A percentile compares a stretch with the other conserved stretches of the same genome.
phyloP scores from a whole-genome alignment of 257 asterid genomes.

The Nicotiana benthamiana region DNA sequence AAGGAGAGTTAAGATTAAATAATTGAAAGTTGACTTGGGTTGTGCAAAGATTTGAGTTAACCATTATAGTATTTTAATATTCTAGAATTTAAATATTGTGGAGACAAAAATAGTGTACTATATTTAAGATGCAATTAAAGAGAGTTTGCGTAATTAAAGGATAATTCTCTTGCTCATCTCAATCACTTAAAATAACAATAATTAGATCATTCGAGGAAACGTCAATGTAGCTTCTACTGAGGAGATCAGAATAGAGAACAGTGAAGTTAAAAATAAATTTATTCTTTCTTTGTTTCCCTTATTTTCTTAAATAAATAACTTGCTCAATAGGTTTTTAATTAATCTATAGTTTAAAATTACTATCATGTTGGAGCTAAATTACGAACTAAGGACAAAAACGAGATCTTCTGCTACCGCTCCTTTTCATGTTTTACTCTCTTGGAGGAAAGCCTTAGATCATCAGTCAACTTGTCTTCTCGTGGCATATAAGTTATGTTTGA shows the following conservation, averaged over 20 bases:
- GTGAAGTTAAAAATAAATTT: neutral
- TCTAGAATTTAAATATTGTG: neutral
- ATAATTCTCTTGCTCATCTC: conserved; percentile 9
- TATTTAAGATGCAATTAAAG: neutral
- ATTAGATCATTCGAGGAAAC: neutral
- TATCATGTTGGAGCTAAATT: neutral
- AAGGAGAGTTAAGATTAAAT: neutral
- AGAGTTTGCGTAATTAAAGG: neutral
- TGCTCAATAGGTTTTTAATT: too few species aligned
- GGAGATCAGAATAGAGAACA: neutral
- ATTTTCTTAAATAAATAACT: neutral
- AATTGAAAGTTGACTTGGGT: neutral
- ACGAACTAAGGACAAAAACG: too few species aligned
- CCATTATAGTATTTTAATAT: neutral
- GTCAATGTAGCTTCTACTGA: neutral
- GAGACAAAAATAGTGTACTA: neutral
- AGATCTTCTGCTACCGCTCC: too few species aligned
- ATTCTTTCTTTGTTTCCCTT: neutral
- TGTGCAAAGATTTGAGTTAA: neutral
- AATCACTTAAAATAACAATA: neutral
- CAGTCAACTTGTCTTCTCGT: too few species aligned
- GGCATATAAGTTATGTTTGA: too few species aligned
- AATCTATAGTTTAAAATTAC: too few species aligned
- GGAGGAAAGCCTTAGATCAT: too few species aligned
- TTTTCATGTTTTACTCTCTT: too few species aligned